These are phyloP conservation scores for Pyrus betulifolia DNA, from an alignment of 306 rosid species.

Conservation along the genomic window DNA sequence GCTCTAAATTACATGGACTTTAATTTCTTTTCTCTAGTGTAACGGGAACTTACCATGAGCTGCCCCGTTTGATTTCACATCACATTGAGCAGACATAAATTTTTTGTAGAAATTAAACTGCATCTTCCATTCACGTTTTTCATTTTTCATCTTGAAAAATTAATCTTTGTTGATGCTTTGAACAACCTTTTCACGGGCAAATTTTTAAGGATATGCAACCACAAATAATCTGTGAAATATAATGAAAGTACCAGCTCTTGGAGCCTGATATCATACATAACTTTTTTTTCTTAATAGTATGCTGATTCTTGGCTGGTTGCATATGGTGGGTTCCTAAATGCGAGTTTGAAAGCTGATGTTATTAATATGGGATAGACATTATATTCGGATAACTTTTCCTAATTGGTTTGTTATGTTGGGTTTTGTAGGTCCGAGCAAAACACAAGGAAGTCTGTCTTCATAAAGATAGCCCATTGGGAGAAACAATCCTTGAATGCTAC, in stretches of 20 bases:
- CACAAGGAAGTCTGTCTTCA: slow-evolving; percentile 99
- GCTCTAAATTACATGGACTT: not conserved
- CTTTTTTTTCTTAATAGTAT: not conserved
- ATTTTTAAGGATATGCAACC: not conserved
- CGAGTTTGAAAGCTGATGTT: not conserved
- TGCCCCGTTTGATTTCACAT: not conserved
- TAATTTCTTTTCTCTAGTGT: not conserved
- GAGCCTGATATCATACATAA: not conserved
- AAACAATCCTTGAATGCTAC: slow-evolving; percentile 98
- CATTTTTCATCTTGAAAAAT: not conserved
- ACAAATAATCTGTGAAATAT: not conserved
- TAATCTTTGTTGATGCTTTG: not conserved
- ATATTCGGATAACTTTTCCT: not conserved
- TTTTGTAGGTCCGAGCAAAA: slow-evolving; percentile 85
- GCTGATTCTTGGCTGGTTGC: not conserved
- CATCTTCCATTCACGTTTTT: not conserved
- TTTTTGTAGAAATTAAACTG: not conserved
- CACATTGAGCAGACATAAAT: not conserved
- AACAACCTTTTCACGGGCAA: not conserved
- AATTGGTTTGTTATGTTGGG: slow-evolving; percentile 7
- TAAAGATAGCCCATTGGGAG: slow-evolving; percentile 96
- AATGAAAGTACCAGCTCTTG: not conserved
- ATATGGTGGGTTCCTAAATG: not conserved
- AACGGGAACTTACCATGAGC: not conserved
- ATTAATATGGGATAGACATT: not conserved